Base-by-base conservation (phyloP, 225 moss, liverwort and hornwort species). In the Marchantia paleacea region DNA sequence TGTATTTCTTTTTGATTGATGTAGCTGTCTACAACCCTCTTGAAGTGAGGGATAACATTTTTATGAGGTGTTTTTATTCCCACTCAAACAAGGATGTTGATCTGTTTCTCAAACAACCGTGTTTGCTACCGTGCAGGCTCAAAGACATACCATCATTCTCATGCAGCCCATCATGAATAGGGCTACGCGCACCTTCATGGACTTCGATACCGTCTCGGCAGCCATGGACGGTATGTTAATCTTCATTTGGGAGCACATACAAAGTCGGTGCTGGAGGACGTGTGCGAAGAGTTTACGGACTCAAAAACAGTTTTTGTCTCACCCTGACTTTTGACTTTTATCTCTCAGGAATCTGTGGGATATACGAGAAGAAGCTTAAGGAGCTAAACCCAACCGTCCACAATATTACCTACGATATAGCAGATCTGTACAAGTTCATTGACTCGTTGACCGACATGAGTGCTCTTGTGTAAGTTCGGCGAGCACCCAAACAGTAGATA, bases 391-490 rank as follows among this genome's bases (percentile, higher is more conserved):
- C 97, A 19, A 92, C 89, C 78, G 86, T 93, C 75, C 92, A 91
- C 79, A 99, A 99, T 61, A 99, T 99, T 79, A 99, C 95, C 7
- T 99, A 99, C 64, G 97, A 99, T 80, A 91, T 99, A 49, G 89
- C 95, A 63, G 97, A 99, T 80, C 87, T 99, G 78, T 95, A 99
- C 90, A 99, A 94, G 83, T 99, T 95, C 52, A 92, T 99, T 49
- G 97, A 99, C 82, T 95, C 95, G 25, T 85, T 95, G 86, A 90
- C 93, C 52, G 97, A 99, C 86, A 86, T 99, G 89, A 99, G 95
- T 83, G 97, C 95, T 31, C 95, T 99, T n/a, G 97, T 99, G 88
- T 95, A 95, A 80, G 95, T 77, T 25, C 39, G 60, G 26, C 76
- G 12, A 29, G 16, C 29, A 12, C 57, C 57, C 13, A 57, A 57